phyloP scores from a whole-genome alignment of 257 asterid species.

The Scutellaria minor region DNA sequence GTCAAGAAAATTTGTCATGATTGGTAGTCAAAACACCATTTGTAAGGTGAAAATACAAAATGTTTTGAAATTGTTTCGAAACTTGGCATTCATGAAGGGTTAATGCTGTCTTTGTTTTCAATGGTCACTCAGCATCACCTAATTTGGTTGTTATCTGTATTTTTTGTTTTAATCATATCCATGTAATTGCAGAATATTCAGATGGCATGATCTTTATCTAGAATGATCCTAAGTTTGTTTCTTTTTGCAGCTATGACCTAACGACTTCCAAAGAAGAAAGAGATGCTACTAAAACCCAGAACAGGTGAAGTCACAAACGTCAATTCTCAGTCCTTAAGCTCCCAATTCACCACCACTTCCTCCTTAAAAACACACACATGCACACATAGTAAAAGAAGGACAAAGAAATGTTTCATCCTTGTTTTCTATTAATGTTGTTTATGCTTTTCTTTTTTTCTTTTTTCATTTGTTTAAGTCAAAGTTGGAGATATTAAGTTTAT shows the following conservation, averaged over 20 bases:
- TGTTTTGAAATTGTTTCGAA: background rate
- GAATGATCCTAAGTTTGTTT: slow-evolving; percentile 24
- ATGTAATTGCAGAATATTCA: slow-evolving; percentile 18
- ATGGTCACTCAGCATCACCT: slow-evolving; percentile 5
- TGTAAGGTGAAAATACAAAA: background rate
- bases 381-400: slow-evolving; percentile 4
- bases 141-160: slow-evolving; percentile 3
- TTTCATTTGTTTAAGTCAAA: background rate
- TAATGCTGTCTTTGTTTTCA: background rate
- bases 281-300: slow-evolving; percentile 57
- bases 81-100: background rate
- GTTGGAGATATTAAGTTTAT: slow-evolving; percentile 1
- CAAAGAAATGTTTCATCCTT: background rate
- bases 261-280: slow-evolving; percentile 79
- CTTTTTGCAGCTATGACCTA: slow-evolving; percentile 75
- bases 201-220: slow-evolving; percentile 19
- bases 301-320: slow-evolving; percentile 51
- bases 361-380: background rate
- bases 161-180: background rate
- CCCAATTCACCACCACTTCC: background rate
- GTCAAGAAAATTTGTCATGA: background rate
- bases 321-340: slow-evolving; percentile 18
- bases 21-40: slow-evolving; percentile 2
- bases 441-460: background rate
- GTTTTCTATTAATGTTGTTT: background rate